Base-by-base conservation (phyloP, 75 land plant species). In the Selaginella tamariscina region DNA sequence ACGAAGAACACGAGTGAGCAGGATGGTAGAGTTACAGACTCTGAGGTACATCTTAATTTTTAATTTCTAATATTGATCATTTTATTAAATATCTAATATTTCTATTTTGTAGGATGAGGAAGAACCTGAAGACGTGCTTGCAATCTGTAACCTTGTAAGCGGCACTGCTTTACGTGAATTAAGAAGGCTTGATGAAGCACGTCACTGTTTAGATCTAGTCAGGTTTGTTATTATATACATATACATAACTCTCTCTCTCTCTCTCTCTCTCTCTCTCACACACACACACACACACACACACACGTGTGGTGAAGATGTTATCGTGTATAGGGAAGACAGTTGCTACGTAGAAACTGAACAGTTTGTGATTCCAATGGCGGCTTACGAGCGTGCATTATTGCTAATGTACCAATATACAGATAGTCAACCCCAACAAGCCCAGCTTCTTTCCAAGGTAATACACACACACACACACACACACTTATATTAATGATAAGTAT, bases 101-200 rank as follows among this genome's bases (percentile, higher is more conserved):
- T n/a, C n/a, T n/a, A n/a, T n/a, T n/a, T 1, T 18, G 30, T 49
- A 70, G 66, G 69, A 77, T 31, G 68, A 78, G 15, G 78, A 76
- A 33, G 31, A 56, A 24, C 56, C 70, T 32, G 80, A 78, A 30
- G 73, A 72, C 54, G 67, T 69, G 23, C 32, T 27, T 69, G 76
- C 80, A 24, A 64, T 78, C 15, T 72, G 76, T 63, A 73, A 49
- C 55, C 33, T 78, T 13, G 73, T 78, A 28, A 78, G 69, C 39
- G 80, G 80, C 67, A 78, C 80, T 30, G 80, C 77, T 30, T 33
- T 73, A 20, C 75, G 76, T n/a, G 80, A 78, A 65, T 72, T 73
- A 27, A 71, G 76, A 55, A 70, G 63, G 26, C 66, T 78, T 44
- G 80, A 73, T 68, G 77, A 55, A 22, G 77, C 80, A 23, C 27